These are phyloP conservation scores for Calonectria hongkongensis DNA, from an alignment of 2,329 filamentous ascomycete species.

Conservation along the genomic window DNA sequence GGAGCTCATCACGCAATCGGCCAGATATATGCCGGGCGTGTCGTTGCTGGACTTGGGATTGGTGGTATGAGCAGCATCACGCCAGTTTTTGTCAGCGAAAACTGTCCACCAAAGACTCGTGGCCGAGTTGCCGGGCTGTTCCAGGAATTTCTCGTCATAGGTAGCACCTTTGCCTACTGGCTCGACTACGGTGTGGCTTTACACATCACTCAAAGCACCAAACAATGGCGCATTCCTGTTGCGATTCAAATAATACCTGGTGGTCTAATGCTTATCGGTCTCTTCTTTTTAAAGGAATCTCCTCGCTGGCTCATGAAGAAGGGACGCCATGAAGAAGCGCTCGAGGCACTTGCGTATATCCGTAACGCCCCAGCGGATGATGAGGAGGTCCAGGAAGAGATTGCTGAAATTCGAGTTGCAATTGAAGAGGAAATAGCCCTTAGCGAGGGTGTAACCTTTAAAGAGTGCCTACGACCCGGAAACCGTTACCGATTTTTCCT, in stretches of 20 bases:
- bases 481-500: conserved; percentile 35
- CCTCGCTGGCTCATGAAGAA: conserved; percentile 50
- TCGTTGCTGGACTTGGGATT: conserved; percentile 52
- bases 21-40: conserved; percentile 50
- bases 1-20: conserved; percentile 45
- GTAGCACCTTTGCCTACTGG: conserved; percentile 47
- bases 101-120: conserved; percentile 45
- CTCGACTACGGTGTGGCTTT: conserved; percentile 43
- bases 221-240: conserved; percentile 43
- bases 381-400: conserved; percentile 23
- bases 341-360: conserved; percentile 32
- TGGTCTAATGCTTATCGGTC: conserved; percentile 23
- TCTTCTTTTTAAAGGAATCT: conserved; percentile 43
- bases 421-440: conserved; percentile 18
- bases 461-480: conserved; percentile 26
- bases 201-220: conserved; percentile 40
- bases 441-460: conserved; percentile 31
- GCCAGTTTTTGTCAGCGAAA: conserved; percentile 50
- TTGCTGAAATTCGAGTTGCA: conserved; percentile 20
- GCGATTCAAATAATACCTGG: conserved; percentile 36
- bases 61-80: conserved; percentile 52
- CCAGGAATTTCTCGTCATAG: conserved; percentile 49
- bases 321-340: conserved; percentile 43
- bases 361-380: conserved; percentile 10
- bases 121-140: conserved; percentile 50